A percentile compares a stretch with the other conserved stretches of the same genome.
These are phyloP conservation scores for Lecanosticta acicola DNA, from an alignment of 2,329 filamentous ascomycete species.

Conservation along the genomic window DNA sequence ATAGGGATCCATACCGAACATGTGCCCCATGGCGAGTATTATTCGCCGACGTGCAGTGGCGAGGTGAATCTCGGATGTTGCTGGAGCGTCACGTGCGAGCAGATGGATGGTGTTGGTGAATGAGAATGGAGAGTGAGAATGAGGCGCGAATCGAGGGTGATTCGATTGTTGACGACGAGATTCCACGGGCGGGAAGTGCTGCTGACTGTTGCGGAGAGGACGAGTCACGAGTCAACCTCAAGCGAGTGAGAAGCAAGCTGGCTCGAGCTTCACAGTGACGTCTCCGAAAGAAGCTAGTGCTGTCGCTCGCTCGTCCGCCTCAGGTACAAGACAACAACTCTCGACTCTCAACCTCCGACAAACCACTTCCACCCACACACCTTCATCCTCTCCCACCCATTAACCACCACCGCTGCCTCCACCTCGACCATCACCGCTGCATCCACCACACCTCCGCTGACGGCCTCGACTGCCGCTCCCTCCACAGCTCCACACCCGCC, in stretches of 20 bases:
- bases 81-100: too few relatives aligned
- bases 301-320: background rate
- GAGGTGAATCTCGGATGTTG: background rate
- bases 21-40: background rate
- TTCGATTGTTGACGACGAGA: background rate
- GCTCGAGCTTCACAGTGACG: background rate
- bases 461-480: conserved; percentile 2
- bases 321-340: background rate
- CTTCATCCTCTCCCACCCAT: background rate
- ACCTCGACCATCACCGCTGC: background rate
- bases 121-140: conserved; percentile 1
- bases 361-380: conserved; percentile 1
- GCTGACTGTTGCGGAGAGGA: too few relatives aligned
- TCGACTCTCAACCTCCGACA: background rate
- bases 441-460: background rate
- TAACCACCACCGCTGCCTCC: background rate
- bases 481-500: conserved; percentile 3
- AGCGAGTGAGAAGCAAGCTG: too few relatives aligned
- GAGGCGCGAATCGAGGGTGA: background rate
- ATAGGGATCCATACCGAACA: conserved; percentile 2
- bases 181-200: background rate
- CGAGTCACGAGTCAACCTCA: too few relatives aligned
- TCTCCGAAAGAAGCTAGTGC: background rate
- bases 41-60: background rate
- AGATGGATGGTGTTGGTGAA: conserved; percentile 2